Conservation (phyloP, 768 basidiomycete genomes). For the Roridomyces roridus region DNA sequence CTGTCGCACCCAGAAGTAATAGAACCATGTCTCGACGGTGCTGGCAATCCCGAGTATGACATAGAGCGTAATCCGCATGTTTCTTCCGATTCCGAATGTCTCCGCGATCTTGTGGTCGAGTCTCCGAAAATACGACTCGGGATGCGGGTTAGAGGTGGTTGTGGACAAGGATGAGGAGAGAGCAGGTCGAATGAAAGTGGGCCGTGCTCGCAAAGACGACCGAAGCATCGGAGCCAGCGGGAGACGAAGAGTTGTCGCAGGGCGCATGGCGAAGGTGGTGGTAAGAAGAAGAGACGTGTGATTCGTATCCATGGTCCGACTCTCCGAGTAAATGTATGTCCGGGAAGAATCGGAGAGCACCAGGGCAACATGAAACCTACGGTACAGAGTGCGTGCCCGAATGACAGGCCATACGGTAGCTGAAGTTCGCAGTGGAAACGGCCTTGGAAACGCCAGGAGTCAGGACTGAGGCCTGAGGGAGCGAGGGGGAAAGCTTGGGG, state of each 20-base stretch:
- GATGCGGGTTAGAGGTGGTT: neutral
- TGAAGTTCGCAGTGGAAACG: no score
- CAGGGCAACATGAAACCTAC: no score
- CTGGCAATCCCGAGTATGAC: slow-evolving; percentile 5
- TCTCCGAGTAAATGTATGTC: no score
- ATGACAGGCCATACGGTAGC: no score
- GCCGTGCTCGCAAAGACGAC: neutral
- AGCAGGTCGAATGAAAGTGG: slow-evolving; percentile 1
- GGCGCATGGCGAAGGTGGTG: slow-evolving; percentile 5
- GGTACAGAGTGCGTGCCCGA: no score
- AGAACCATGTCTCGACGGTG: slow-evolving; percentile 13
- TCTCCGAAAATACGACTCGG: neutral
- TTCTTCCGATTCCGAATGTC: neutral
- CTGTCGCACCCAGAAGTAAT: slow-evolving; percentile 5
- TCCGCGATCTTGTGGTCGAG: slow-evolving; percentile 5
- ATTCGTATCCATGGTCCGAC: no score
- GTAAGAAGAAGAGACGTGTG: no score
- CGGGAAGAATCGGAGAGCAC: no score
- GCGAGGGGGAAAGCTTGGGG: no score
- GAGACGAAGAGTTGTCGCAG: slow-evolving; percentile 2
- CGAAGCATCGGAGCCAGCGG: slow-evolving; percentile 5
- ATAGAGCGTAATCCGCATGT: slow-evolving; percentile 7
- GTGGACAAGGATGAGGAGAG: slow-evolving; percentile 4
- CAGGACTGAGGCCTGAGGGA: no score
- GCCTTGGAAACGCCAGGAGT: no score